Conservation (phyloP, 2,329 filamentous ascomycete species). For the Grosmannia clavigera region DNA sequence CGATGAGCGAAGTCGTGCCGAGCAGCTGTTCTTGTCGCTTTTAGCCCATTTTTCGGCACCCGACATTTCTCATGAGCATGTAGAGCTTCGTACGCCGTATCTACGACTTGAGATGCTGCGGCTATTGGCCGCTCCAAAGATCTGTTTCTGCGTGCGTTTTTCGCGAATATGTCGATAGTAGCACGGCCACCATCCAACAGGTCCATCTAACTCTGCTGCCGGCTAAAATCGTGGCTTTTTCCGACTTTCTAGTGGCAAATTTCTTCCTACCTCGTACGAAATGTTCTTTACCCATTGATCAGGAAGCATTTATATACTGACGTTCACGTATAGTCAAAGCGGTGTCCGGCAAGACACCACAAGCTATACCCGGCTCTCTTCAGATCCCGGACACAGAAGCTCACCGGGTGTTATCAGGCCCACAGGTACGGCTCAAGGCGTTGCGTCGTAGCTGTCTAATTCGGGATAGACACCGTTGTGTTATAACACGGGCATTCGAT, state of each 20-base stretch:
- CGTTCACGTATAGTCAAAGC: neutral
- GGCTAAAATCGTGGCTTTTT: neutral
- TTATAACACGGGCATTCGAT: too few relatives aligned
- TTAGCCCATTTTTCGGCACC: neutral
- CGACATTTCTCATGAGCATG: neutral
- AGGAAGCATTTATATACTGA: neutral
- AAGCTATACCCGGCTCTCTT: neutral
- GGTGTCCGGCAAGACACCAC: neutral
- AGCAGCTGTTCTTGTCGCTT: neutral
- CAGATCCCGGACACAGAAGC: too few relatives aligned
- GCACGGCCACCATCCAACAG: neutral
- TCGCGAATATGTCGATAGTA: neutral
- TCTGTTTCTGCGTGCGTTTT: neutral
- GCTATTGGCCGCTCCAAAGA: neutral
- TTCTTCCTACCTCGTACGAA: conserved; percentile 1
- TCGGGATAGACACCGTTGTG: too few relatives aligned
- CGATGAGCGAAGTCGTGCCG: neutral
- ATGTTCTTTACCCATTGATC: neutral
- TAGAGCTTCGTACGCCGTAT: neutral
- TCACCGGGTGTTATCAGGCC: too few relatives aligned
- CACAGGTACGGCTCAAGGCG: too few relatives aligned
- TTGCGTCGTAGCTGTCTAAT: too few relatives aligned
- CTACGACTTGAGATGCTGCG: neutral
- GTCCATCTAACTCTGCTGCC: neutral
- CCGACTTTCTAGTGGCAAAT: neutral